phyloP scores from a whole-genome alignment of 2,329 filamentous ascomycete genomes.

The Aspergillus fumigatus region DNA sequence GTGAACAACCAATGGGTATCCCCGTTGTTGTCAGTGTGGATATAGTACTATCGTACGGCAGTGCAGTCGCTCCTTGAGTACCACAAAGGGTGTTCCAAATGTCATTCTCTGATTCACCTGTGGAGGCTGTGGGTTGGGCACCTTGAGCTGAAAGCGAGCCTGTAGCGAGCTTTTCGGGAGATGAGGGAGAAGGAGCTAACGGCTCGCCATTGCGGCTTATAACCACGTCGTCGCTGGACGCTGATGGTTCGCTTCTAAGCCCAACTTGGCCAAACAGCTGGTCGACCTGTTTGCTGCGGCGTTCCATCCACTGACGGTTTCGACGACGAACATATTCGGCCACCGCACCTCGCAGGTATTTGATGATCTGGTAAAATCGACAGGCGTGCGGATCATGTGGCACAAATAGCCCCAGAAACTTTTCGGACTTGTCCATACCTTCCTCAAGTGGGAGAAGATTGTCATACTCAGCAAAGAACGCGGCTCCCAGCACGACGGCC shows the following conservation, averaged over 20 bases:
- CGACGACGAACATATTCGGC: constrained; percentile 34
- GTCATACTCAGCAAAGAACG: constrained; percentile 45
- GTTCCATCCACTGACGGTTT: constrained; percentile 38
- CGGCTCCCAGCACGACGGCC: constrained; percentile 42
- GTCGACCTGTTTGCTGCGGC: constrained; percentile 36
- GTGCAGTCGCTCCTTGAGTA: constrained; percentile 11
- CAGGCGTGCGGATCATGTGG: constrained; percentile 34
- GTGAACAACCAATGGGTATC: constrained; percentile 29
- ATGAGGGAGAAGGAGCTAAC: constrained; percentile 20
- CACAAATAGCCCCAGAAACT: constrained; percentile 30
- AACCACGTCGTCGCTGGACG: constrained; percentile 4
- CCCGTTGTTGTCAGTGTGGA: constrained; percentile 31
- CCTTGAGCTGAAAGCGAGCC: constrained; percentile 15
- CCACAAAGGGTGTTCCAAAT: constrained; percentile 28
- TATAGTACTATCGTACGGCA: constrained; percentile 29
- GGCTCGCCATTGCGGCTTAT: constrained; percentile 5
- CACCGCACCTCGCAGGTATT: constrained; percentile 37
- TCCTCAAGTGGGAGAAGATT: constrained; percentile 32
- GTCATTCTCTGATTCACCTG: constrained; percentile 16
- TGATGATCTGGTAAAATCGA: constrained; percentile 35
- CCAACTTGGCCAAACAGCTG: constrained; percentile 40
- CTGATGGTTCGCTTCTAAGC: constrained; percentile 9
- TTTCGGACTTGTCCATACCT: constrained; percentile 31
- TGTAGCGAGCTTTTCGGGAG: constrained; percentile 16
- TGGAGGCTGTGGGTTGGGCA: constrained; percentile 3